phyloP scores from a whole-genome alignment of 768 basidiomycete genomes.

The Exsudoporus frostii region DNA sequence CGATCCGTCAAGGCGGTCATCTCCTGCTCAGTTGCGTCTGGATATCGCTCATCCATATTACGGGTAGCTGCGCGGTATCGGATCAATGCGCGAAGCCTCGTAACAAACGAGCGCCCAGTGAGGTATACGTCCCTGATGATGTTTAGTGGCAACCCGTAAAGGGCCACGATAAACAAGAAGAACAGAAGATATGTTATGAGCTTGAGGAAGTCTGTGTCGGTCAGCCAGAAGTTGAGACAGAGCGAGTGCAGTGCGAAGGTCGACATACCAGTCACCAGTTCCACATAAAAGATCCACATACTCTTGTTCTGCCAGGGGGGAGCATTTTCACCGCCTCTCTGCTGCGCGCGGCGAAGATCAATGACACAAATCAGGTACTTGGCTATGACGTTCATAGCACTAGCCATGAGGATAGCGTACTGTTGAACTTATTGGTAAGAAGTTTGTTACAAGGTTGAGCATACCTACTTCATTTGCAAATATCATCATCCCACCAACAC shows the following conservation, averaged over 20 bases:
- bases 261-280: slow-evolving; percentile 77
- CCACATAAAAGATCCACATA: slow-evolving; percentile 95
- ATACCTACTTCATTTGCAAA: slow-evolving; percentile 86
- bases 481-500: slow-evolving; percentile 88
- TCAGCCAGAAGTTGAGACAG: slow-evolving; percentile 6
- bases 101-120: slow-evolving; percentile 89
- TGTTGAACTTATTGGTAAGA: slow-evolving; percentile 33
- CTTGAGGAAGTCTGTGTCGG: slow-evolving; percentile 79
- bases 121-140: slow-evolving; percentile 97
- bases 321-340: slow-evolving; percentile 77
- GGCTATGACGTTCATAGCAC: slow-evolving; percentile 68
- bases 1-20: slow-evolving; percentile 77
- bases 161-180: slow-evolving; percentile 90
- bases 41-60: slow-evolving; percentile 96
- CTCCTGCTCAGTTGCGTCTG: slow-evolving; percentile 87
- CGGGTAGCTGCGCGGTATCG: slow-evolving; percentile 92
- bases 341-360: slow-evolving; percentile 77
- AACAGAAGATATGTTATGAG: slow-evolving; percentile 89
- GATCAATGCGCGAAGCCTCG: slow-evolving; percentile 80
- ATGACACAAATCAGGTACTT: slow-evolving; percentile 82
- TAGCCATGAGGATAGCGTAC: slow-evolving; percentile 89
- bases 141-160: slow-evolving; percentile 94
- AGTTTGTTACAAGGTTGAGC: background rate
- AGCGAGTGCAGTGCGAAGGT: background rate
- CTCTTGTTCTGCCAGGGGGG: slow-evolving; percentile 98